Evolutionary conservation across 192 early-diverging fungal species (phyloP).

Genomic region (Podila horticola): DNA sequence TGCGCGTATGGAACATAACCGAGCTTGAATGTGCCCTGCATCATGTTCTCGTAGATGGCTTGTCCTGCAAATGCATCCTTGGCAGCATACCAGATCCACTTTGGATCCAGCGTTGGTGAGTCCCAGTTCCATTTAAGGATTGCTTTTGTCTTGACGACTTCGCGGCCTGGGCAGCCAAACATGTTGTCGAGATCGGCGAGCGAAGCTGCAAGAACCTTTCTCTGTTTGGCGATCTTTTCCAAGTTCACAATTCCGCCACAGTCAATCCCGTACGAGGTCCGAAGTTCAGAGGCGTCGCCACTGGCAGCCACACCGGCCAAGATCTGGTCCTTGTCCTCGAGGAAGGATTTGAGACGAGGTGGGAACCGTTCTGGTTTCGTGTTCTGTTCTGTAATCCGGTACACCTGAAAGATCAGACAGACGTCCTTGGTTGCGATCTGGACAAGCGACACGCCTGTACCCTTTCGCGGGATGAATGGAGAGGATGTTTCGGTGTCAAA

Average conservation of each 20-base stretch:
- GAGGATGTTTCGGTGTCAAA: conserved; percentile 58
- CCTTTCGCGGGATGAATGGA: conserved; percentile 7
- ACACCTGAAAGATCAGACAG: conserved; percentile 55
- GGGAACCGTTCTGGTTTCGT: conserved; percentile 31
- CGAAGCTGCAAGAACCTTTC: conserved; percentile 22
- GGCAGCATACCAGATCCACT: conserved; percentile 22
- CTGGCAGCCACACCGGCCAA: conserved; percentile 42
- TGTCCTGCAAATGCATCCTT: conserved; percentile 41
- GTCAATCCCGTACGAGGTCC: conserved; percentile 16
- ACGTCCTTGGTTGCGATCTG: conserved; percentile 55
- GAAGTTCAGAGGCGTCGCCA: conserved; percentile 32
- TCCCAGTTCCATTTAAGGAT: conserved; percentile 55
- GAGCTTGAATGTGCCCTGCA: conserved; percentile 3
- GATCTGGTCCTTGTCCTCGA: conserved; percentile 33
- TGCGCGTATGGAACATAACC: conserved; percentile 17
- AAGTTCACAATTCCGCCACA: conserved; percentile 44
- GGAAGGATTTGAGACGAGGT: conserved; percentile 31
- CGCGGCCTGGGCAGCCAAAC: conserved; percentile 52
- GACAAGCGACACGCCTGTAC: conserved; percentile 33
- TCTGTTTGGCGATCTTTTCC: conserved; percentile 34
- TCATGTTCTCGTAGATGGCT: conserved; percentile 29
- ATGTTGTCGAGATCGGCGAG: conserved; percentile 42
- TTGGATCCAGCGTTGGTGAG: neutral
- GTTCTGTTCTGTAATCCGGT: conserved; percentile 24
- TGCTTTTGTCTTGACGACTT: conserved; percentile 47